phyloP scores from a whole-genome alignment of 192 early-diverging fungal genomes.

The Diversispora eburnea region DNA sequence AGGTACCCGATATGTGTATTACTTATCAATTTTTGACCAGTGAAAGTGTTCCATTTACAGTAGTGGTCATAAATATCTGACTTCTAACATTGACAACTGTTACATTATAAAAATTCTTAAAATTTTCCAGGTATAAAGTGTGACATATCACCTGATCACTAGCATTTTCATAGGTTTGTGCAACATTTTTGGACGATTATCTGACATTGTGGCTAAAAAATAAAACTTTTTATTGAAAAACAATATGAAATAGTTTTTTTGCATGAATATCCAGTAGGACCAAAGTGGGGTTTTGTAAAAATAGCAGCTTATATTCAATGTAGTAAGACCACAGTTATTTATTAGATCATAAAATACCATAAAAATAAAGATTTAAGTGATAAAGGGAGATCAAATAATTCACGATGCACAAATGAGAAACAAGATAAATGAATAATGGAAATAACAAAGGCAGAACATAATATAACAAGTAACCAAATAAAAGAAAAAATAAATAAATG shows the following conservation, averaged over 20 bases:
- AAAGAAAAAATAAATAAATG: background rate
- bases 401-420: background rate
- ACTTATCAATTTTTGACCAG: too few relatives aligned
- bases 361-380: background rate
- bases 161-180: slow-evolving; percentile 1
- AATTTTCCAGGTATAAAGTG: too few relatives aligned
- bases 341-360: background rate
- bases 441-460: background rate
- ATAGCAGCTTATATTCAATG: background rate
- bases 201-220: background rate
- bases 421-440: background rate
- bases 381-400: background rate
- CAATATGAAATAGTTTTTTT: slow-evolving; percentile 6
- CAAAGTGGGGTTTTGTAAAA: background rate
- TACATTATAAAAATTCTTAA: too few relatives aligned
- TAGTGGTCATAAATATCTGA: too few relatives aligned
- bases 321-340: slow-evolving; percentile 1
- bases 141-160: background rate
- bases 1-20: too few relatives aligned
- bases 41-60: too few relatives aligned
- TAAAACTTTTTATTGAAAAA: slow-evolving; percentile 1
- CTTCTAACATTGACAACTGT: too few relatives aligned
- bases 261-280: background rate
- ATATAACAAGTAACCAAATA: slow-evolving; percentile 1
- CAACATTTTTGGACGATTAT: background rate